Conservation (phyloP, 2,329 filamentous ascomycete species). For the Aspergillus neotritici region DNA sequence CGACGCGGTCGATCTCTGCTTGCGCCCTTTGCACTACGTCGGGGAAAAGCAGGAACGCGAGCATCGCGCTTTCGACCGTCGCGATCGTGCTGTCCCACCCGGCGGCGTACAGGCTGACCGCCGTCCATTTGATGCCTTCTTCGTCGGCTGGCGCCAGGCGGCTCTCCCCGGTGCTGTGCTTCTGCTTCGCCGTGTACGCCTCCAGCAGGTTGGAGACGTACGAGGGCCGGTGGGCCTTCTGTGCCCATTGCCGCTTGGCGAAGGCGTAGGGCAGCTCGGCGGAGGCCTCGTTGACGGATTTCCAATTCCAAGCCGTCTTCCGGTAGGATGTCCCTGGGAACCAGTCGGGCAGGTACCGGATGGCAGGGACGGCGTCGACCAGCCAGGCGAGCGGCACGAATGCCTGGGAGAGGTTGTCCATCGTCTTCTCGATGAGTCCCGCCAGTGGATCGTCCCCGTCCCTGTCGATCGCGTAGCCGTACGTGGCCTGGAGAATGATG, state of each 20-base stretch:
- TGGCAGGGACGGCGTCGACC: constrained; percentile 40
- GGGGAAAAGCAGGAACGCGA: constrained; percentile 48
- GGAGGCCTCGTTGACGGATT: constrained; percentile 22
- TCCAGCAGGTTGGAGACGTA: constrained; percentile 39
- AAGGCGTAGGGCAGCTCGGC: constrained; percentile 39
- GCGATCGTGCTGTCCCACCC: constrained; percentile 36
- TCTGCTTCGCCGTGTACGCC: constrained; percentile 17
- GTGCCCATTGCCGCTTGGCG: constrained; percentile 36
- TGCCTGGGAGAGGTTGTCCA: constrained; percentile 38
- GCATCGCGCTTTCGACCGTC: constrained; percentile 34
- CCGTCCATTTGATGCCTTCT: constrained; percentile 21
- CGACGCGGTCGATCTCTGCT: constrained; percentile 35
- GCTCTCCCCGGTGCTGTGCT: constrained; percentile 16
- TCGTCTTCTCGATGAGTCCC: constrained; percentile 34
- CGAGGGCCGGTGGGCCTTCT: constrained; percentile 27
- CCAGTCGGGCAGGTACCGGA: constrained; percentile 37
- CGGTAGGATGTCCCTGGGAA: constrained; percentile 43
- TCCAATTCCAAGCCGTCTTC: constrained; percentile 32
- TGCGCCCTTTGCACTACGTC: constrained; percentile 48
- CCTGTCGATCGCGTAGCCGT: constrained; percentile 23
- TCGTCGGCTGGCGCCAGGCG: constrained; percentile 18
- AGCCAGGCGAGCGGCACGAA: constrained; percentile 38
- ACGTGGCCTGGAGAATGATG: constrained; percentile 37
- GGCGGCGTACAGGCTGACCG: constrained; percentile 37
- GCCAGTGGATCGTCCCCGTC: constrained; percentile 29